Percentiles rank a stretch among this genome's conserved stretches.
These are phyloP conservation scores for Cladobotryum protrusum DNA, from an alignment of 2,329 filamentous ascomycete genomes.

Conservation along the genomic window DNA sequence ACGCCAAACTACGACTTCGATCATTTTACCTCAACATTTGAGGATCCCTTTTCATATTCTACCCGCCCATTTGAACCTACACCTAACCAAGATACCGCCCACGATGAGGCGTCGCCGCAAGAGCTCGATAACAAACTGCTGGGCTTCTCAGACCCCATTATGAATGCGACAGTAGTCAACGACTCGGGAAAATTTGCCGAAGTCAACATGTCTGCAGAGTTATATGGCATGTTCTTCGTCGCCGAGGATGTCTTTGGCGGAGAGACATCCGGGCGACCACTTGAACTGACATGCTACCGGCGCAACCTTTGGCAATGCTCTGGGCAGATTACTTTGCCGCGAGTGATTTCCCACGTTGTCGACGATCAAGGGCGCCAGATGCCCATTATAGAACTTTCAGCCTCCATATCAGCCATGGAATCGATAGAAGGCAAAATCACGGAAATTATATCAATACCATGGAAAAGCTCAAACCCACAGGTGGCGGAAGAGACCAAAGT, in stretches of 20 bases:
- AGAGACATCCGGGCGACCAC: constrained; percentile 50
- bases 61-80: constrained; percentile 41
- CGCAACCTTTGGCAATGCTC: constrained; percentile 94
- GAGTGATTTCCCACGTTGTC: constrained; percentile 60
- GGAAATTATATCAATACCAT: constrained; percentile 93
- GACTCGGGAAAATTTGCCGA: constrained; percentile 58
- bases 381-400: constrained; percentile 69
- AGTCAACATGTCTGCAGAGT: constrained; percentile 63
- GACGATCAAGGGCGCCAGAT: constrained; percentile 72
- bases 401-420: constrained; percentile 79
- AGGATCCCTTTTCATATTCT: constrained; percentile 59
- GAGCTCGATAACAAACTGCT: constrained; percentile 65
- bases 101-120: constrained; percentile 45
- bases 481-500: constrained; percentile 44
- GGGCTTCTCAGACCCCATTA: constrained; percentile 61
- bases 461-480: constrained; percentile 70
- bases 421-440: constrained; percentile 88
- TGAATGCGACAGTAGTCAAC: constrained; percentile 58
- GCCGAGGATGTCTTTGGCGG: constrained; percentile 72
- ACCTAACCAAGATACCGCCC: constrained; percentile 37
- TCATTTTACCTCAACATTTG: constrained; percentile 54
- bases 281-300: constrained; percentile 90
- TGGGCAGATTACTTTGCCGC: constrained; percentile 75
- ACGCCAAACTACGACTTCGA: constrained; percentile 57
- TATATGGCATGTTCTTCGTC: constrained; percentile 85